These are phyloP conservation scores for Thoreauomyces humboldtii DNA, from an alignment of 192 early-diverging fungal species.

Conservation along the genomic window DNA sequence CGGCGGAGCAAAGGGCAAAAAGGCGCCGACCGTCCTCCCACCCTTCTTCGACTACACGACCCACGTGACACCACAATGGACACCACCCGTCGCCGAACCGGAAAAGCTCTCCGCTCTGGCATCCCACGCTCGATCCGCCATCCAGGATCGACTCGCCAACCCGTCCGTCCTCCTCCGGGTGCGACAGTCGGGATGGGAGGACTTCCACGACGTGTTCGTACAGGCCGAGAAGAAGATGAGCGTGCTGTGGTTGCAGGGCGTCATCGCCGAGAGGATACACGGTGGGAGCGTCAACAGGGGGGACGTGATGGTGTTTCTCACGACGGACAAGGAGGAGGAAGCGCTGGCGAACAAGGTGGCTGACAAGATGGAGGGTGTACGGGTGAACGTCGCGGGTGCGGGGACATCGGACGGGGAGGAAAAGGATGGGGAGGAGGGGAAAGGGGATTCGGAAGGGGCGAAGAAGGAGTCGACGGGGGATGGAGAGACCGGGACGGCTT, in stretches of 20 bases:
- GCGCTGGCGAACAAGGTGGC: neutral
- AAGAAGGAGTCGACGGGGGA: too few relatives aligned
- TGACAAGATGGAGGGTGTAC: neutral
- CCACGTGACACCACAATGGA: conserved; percentile 12
- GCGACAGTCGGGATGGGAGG: conserved; percentile 23
- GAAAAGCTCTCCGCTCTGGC: conserved; percentile 1
- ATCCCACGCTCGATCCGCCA: neutral
- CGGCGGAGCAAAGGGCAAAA: conserved; percentile 4
- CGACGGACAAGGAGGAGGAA: neutral
- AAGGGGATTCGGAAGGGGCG: neutral
- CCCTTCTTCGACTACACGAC: conserved; percentile 26
- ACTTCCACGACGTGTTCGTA: conserved; percentile 25
- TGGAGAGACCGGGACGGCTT: neutral
- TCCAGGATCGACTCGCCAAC: neutral
- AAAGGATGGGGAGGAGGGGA: neutral
- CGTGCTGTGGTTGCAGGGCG: conserved; percentile 9
- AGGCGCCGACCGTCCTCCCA: neutral
- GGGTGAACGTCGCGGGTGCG: neutral
- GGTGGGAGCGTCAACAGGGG: conserved; percentile 6
- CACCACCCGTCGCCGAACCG: neutral
- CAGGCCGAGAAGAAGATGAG: conserved; percentile 13
- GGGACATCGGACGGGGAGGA: neutral
- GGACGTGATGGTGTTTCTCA: conserved; percentile 20
- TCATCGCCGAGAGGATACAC: conserved; percentile 12
- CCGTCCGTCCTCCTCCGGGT: conserved; percentile 4